Evolutionary conservation across 2,329 filamentous ascomycete species (phyloP).

Genomic region (Karstenula rhodostoma): DNA sequence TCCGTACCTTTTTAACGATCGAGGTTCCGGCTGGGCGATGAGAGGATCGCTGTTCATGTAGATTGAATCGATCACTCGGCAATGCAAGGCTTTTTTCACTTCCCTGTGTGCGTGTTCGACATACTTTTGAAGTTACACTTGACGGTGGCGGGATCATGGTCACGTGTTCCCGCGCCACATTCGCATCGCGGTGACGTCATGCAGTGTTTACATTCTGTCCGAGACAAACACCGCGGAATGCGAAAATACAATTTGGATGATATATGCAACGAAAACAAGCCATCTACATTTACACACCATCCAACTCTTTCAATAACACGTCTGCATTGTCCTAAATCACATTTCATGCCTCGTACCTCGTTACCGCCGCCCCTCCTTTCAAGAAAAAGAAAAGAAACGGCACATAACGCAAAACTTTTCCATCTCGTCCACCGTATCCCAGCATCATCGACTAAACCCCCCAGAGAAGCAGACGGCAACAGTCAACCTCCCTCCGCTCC

Average conservation of each 20-base stretch:
- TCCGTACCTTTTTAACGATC: conserved; percentile 19
- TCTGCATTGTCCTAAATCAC: conserved; percentile 4
- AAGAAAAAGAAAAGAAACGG: neutral
- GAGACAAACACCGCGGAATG: neutral
- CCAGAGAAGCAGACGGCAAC: neutral
- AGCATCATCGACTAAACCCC: neutral
- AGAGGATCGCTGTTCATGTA: conserved; percentile 38
- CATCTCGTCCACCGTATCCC: neutral
- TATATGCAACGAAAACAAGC: neutral
- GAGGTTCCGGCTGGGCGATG: conserved; percentile 26
- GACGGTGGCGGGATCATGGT: conserved; percentile 16
- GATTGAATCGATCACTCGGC: conserved; percentile 40
- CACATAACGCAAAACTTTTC: conserved; percentile 14
- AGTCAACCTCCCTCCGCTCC: neutral
- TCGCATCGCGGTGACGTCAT: conserved; percentile 33
- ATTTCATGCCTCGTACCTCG: conserved; percentile 2
- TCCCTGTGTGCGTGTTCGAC: neutral
- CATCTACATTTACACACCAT: neutral
- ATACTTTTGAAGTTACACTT: neutral
- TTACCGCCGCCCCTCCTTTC: neutral
- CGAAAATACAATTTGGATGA: neutral
- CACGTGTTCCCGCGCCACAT: conserved; percentile 36
- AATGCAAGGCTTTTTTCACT: conserved; percentile 33
- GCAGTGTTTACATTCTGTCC: conserved; percentile 1
- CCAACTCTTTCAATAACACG: neutral